Percentiles rank a stretch among this genome's conserved stretches.
Conservation (phyloP, 2,329 filamentous ascomycete genomes). For the Cytospora paraplurivora region DNA sequence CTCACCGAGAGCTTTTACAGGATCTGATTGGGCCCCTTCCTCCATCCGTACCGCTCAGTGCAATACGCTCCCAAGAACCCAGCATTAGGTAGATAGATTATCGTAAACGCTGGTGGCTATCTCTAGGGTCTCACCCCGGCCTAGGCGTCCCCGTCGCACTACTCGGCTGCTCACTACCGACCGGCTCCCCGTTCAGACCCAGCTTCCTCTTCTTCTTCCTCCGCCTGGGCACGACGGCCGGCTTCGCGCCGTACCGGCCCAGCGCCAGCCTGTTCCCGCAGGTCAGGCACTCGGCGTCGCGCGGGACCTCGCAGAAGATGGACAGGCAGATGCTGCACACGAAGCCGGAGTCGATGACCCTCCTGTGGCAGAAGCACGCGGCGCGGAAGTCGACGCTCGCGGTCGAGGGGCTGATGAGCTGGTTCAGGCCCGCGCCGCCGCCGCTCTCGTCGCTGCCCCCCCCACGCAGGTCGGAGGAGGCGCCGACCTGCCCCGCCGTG, state of each 20-base stretch:
- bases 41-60: too few relatives aligned
- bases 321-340: constrained; percentile 96
- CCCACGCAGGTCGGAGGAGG: constrained; percentile 15
- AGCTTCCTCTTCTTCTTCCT: constrained; percentile 73
- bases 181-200: constrained; percentile 50
- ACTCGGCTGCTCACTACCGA: constrained; percentile 54
- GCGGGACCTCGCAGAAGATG: constrained; percentile 76
- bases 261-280: constrained; percentile 79
- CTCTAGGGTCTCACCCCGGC: constrained; percentile 33
- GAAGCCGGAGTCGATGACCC: constrained; percentile 87
- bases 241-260: constrained; percentile 74
- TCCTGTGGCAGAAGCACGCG: constrained; percentile 96
- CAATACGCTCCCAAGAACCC: not conserved
- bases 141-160: constrained; percentile 64
- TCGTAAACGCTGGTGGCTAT: not conserved
- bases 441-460: constrained; percentile 47
- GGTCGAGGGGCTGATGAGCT: constrained; percentile 76
- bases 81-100: not conserved
- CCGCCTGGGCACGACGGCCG: constrained; percentile 70
- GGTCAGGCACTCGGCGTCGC: constrained; percentile 72
- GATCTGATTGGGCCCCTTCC: not conserved
- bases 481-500: constrained; percentile 28
- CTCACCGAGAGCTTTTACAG: not conserved
- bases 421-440: constrained; percentile 37
- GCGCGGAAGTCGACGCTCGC: constrained; percentile 93